Evolutionary conservation across 495 filamentous ascomycete species (phyloP), one percentile per base, ranked within the genome.

Genomic region (Trichoderma virens): DNA sequence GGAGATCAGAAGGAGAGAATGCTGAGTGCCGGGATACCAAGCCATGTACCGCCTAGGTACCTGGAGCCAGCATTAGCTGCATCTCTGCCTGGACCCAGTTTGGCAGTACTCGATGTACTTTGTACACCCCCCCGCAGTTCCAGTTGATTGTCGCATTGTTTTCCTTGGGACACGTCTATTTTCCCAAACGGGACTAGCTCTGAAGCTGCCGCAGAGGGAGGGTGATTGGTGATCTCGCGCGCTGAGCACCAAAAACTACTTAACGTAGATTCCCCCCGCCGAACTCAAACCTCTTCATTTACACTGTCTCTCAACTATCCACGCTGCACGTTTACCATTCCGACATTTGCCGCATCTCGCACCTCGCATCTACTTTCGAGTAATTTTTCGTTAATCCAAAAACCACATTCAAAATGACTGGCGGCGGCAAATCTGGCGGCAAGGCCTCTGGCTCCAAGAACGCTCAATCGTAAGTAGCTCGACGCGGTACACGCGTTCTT

Each of bases 391-490:
- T 73, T 71, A 75, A 70, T 77, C 71, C 68, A 72, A 74, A 72
- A 75, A 64, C 38, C 66, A 14, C 25, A 41, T 45, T 72, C 88
- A 96, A 92, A 88, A 97, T 97, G 93, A 96, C 93, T 90, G 87
- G 86, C 79, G 89, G 88, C 82, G 91, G 93, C 82, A 97, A 97
- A 83, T 97, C 93, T 76, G 93, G 93, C 80, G 93, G 93, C 87
- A 97, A 97, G 87, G 91, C 92, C 82, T 91, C 88, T 81, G 90
- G 91, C 80, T 87, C 86, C 86, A 97, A 97, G 90, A 94, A 89
- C 83, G 86, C 92, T 67, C 93, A 97, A 86, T 96, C 92, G 92
- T 97, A 81, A 83, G 90, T 87, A 59, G 30, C 62, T 60, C 75
- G 65, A 61, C 64, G 35, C 54, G 61, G 63, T 54, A 61, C 51